Conservation (phyloP, 202 grass and related monocot species). For the Carex arenaria region DNA sequence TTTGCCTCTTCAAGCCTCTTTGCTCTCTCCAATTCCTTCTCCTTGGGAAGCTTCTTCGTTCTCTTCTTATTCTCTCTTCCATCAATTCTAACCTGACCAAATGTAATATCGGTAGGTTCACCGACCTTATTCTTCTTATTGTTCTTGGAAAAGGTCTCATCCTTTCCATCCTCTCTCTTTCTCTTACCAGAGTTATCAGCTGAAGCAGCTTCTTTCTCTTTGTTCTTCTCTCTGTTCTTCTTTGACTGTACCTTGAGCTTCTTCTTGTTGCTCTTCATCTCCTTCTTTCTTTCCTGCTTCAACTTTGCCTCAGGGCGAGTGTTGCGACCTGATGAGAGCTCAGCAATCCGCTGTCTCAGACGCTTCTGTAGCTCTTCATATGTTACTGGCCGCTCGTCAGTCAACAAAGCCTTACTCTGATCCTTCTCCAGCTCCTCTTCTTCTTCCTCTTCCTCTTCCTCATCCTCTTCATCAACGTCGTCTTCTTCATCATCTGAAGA, state of each 20-base stretch:
- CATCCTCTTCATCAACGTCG: not conserved
- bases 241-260: constrained; percentile 29
- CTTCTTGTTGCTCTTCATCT: constrained; percentile 37
- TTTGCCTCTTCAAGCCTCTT: constrained; percentile 58
- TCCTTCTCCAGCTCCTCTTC: constrained; percentile 16
- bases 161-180: constrained; percentile 30
- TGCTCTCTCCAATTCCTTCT: constrained; percentile 57
- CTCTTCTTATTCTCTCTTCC: constrained; percentile 62
- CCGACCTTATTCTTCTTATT: constrained; percentile 42
- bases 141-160: constrained; percentile 33
- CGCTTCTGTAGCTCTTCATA: constrained; percentile 67
- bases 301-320: constrained; percentile 56
- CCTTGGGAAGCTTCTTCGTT: constrained; percentile 63
- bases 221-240: constrained; percentile 32
- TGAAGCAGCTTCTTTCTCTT: constrained; percentile 16
- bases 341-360: constrained; percentile 43
- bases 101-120: constrained; percentile 44
- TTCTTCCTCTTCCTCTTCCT: constrained; percentile 11
- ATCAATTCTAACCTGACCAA: constrained; percentile 56
- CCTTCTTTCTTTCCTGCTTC: constrained; percentile 54
- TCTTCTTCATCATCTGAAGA: constrained; percentile 19
- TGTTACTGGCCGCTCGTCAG: constrained; percentile 51
- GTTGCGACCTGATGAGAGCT: constrained; percentile 60
- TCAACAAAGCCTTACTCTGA: constrained; percentile 25
- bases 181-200: constrained; percentile 18